A percentile compares a stretch with the other conserved stretches of the same genome.
Evolutionary conservation across 2,329 filamentous ascomycete genomes (phyloP).

Genomic region (Aurifilum marmelostoma): DNA sequence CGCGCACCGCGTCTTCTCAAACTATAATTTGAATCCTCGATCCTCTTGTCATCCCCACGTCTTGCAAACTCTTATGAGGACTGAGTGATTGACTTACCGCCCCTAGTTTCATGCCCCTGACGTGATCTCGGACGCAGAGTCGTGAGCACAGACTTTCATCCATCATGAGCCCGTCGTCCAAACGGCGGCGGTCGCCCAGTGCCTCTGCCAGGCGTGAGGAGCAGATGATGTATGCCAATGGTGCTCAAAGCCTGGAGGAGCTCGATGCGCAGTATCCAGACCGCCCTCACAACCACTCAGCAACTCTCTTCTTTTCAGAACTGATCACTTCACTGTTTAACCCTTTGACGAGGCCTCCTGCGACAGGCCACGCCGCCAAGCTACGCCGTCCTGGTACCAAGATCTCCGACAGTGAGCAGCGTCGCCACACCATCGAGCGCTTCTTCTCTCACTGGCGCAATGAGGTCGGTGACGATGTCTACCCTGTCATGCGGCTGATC

Average conservation of each 20-base stretch:
- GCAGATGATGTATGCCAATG: constrained; percentile 51
- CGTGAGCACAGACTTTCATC: neutral
- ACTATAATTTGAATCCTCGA: neutral
- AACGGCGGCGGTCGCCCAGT: constrained; percentile 37
- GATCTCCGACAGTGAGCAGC: constrained; percentile 74
- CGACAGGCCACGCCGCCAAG: constrained; percentile 56
- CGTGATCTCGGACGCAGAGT: neutral
- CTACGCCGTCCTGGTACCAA: constrained; percentile 64
- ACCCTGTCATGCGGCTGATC: constrained; percentile 88
- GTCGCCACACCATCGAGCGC: constrained; percentile 78
- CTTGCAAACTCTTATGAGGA: no score
- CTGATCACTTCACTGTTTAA: constrained; percentile 81
- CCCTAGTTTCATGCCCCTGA: neutral
- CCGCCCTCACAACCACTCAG: constrained; percentile 77
- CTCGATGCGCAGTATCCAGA: constrained; percentile 63
- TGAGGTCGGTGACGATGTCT: constrained; percentile 90
- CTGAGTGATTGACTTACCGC: neutral
- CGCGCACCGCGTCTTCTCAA: constrained; percentile 1
- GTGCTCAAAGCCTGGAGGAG: constrained; percentile 45
- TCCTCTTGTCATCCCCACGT: neutral
- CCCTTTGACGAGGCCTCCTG: constrained; percentile 71
- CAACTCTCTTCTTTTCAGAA: constrained; percentile 80
- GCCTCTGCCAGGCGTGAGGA: constrained; percentile 54
- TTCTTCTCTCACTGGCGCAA: constrained; percentile 88
- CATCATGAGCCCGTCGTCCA: constrained; percentile 40